Base-by-base conservation (phyloP, 169 alveolate species). In the Eimeria acervulina region DNA sequence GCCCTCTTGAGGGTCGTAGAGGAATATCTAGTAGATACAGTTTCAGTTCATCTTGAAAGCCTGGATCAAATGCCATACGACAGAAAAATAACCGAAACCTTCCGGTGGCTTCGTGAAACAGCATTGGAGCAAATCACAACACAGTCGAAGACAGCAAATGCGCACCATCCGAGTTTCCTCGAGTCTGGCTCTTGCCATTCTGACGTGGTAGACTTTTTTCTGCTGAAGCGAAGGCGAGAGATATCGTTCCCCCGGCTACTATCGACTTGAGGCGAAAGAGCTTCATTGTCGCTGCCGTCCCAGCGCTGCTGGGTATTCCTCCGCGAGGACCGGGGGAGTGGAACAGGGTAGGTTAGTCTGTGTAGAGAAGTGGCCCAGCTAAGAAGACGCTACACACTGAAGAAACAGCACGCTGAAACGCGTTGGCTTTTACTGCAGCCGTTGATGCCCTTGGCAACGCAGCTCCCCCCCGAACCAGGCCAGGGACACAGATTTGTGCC, bases 41-140 rank as follows among this genome's bases (percentile, higher is more conserved):
- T 28, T 87, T 87, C 40, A 87, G 10, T 23, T 87, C 93, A 63
- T 87, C 83, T 87, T 61, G 83, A 63, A 23, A 87, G 33, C 63
- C 93, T 87, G 28, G 2, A 87, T 12, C 55, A 61, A 7, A 23
- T 33, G 21, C 2, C 68, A n/a, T 33, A 63, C 5, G 28, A 40
- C 59, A 44, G 81, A 4, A 61, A 59, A 33, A 1, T 28, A 15
- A 0, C 38, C 36, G 42, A 31, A 23, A 87, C 21, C 17, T 6
- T 0, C 33, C 26, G 74, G 15, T 31, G 47, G 76, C 44, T 12
- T 23, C 91, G 26, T 36, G 51, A 52, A 33, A 10, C 19, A 63
- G 7, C 26, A 6, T 31, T 52, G 76, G 0, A 7, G 91, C 2
- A 36, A 31, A 51, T 63, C 52, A 23, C 76, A 12, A 83, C 52